Percentiles rank a stretch among this genome's conserved stretches.
phyloP scores from a whole-genome alignment of 257 asterid genomes.

The Petunia secreta region DNA sequence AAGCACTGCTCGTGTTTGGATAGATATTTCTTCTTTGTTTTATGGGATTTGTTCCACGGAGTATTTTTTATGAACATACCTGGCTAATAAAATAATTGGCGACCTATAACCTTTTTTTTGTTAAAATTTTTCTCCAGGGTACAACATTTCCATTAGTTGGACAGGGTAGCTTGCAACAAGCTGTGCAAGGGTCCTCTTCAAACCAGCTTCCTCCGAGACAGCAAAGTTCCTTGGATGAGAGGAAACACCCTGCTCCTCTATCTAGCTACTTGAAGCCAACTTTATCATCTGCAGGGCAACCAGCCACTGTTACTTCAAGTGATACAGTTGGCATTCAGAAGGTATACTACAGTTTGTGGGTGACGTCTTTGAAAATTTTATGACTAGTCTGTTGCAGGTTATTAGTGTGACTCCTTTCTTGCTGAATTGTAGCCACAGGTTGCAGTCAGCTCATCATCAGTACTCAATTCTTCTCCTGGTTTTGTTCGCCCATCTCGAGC shows the following conservation, averaged over 20 bases:
- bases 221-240: conserved; percentile 65
- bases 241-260: conserved; percentile 51
- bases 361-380: not conserved
- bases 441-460: conserved; percentile 49
- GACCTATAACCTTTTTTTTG: not conserved
- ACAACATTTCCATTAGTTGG: conserved; percentile 59
- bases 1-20: not conserved
- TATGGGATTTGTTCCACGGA: not conserved
- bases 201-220: conserved; percentile 64
- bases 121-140: conserved; percentile 34
- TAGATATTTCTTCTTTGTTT: not conserved
- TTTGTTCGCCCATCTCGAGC: conserved; percentile 65
- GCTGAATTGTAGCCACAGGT: conserved; percentile 58
- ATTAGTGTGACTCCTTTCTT: conserved; percentile 30
- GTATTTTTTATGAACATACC: not conserved
- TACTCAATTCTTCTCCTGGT: conserved; percentile 65
- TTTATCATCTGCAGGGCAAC: conserved; percentile 58
- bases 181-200: conserved; percentile 55
- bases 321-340: conserved; percentile 65
- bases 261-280: conserved; percentile 65
- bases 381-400: conserved; percentile 9
- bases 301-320: conserved; percentile 46
- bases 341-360: conserved; percentile 50
- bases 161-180: conserved; percentile 54
- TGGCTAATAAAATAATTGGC: not conserved